Conservation (phyloP, 345 rosid species). For the Brassica cretica region DNA sequence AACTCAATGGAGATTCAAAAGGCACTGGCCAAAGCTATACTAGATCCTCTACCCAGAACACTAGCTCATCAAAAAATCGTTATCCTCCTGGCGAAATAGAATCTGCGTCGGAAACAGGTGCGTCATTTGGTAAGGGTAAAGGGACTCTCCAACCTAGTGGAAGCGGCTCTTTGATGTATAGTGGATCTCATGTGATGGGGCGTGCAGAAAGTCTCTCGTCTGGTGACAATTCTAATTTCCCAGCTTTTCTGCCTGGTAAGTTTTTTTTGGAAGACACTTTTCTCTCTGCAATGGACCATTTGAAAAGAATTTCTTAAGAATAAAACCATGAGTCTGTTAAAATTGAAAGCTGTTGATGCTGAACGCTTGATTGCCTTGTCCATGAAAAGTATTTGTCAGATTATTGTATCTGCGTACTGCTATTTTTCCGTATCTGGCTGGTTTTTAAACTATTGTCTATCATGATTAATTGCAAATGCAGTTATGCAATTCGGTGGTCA, state of each 20-base stretch:
- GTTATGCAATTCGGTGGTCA: slow-evolving; percentile 94
- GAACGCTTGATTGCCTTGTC: slow-evolving; percentile 3
- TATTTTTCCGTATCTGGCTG: neutral
- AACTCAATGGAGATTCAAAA: slow-evolving; percentile 46
- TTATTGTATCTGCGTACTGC: slow-evolving; percentile 5
- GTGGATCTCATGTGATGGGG: slow-evolving; percentile 76
- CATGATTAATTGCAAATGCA: slow-evolving; percentile 19
- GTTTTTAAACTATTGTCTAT: neutral
- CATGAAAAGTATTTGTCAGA: neutral
- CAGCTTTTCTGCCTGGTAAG: slow-evolving; percentile 85
- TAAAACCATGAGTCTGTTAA: slow-evolving; percentile 1
- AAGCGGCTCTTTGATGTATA: slow-evolving; percentile 63
- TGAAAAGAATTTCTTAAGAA: neutral
- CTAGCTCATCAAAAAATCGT: slow-evolving; percentile 45
- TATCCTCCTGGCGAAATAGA: slow-evolving; percentile 60
- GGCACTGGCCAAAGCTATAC: slow-evolving; percentile 46
- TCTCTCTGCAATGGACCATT: neutral
- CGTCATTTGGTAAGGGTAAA: slow-evolving; percentile 70
- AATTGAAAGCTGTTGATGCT: neutral
- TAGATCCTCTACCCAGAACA: slow-evolving; percentile 61
- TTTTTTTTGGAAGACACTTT: neutral
- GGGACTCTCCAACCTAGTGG: slow-evolving; percentile 61
- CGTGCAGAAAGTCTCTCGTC: slow-evolving; percentile 60
- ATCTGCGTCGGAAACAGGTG: slow-evolving; percentile 54
- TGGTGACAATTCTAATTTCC: slow-evolving; percentile 78